A percentile compares a stretch with the other conserved stretches of the same genome.
phyloP scores from a whole-genome alignment of 352 stramenopile genomes.

The Phytopythium litorale region DNA sequence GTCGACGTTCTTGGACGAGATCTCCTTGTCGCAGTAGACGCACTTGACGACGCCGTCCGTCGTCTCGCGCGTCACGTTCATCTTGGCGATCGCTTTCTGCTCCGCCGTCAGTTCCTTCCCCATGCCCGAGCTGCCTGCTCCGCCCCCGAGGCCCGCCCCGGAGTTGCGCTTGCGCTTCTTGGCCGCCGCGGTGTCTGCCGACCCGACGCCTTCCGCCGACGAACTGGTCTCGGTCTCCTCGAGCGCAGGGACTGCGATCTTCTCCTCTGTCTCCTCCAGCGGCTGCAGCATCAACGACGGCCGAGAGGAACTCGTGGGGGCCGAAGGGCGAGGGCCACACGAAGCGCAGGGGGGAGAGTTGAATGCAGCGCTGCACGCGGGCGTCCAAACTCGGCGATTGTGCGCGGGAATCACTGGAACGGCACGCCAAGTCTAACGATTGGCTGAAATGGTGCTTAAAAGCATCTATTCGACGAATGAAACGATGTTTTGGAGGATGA shows the following conservation, averaged over 20 bases:
- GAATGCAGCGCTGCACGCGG: not conserved
- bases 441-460: not conserved
- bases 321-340: not conserved
- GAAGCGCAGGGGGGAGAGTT: not conserved
- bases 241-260: constrained; percentile 16
- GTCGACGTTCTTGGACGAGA: constrained; percentile 79
- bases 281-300: constrained; percentile 39
- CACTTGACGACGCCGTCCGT: constrained; percentile 69
- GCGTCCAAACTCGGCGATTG: not conserved
- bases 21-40: constrained; percentile 83
- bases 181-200: constrained; percentile 1
- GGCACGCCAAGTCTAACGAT: not conserved
- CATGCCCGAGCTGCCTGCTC: constrained; percentile 1
- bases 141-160: not conserved
- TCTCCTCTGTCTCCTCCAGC: constrained; percentile 34
- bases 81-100: constrained; percentile 73
- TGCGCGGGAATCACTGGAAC: constrained; percentile 3
- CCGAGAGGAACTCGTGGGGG: not conserved
- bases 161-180: constrained; percentile 30
- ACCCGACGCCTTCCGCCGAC: not conserved
- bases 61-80: constrained; percentile 63
- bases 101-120: constrained; percentile 61
- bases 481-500: not conserved
- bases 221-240: constrained; percentile 17
- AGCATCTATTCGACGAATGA: not conserved